A percentile compares a stretch with the other conserved stretches of the same genome.
phyloP scores from a whole-genome alignment of 805 yeast genomes.

The Teunomyces gatunensis region DNA sequence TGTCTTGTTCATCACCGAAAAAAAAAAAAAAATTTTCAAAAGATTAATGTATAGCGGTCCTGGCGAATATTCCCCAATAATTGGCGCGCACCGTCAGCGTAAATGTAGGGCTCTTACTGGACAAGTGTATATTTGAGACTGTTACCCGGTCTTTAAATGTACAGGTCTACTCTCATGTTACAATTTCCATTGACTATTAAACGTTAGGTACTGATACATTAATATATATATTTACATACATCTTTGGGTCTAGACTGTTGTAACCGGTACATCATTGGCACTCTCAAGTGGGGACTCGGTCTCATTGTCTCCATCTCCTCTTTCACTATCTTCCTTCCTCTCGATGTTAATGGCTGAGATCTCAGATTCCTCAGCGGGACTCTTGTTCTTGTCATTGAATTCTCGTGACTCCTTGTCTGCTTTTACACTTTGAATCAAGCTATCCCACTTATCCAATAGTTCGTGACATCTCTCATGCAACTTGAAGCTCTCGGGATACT shows the following conservation, averaged over 20 bases:
- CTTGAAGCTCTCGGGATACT: slow-evolving; percentile 42
- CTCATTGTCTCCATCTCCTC: neutral
- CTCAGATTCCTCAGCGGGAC: slow-evolving; percentile 10
- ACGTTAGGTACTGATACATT: neutral
- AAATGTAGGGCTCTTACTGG: slow-evolving; percentile 4
- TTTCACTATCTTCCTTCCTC: slow-evolving; percentile 8
- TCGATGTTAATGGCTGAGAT: slow-evolving; percentile 10
- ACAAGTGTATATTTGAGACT: slow-evolving; percentile 2
- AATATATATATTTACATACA: slow-evolving; percentile 2
- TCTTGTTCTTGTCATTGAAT: neutral
- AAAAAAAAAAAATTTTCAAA: slow-evolving; percentile 3
- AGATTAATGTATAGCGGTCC: neutral
- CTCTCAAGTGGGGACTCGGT: slow-evolving; percentile 2
- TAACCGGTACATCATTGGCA: slow-evolving; percentile 8
- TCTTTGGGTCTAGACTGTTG: slow-evolving; percentile 7
- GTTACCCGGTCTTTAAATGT: slow-evolving; percentile 4
- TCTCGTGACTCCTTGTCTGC: slow-evolving; percentile 21
- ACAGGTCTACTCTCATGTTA: neutral
- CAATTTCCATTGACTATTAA: neutral
- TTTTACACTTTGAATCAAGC: slow-evolving; percentile 33
- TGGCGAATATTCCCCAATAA: slow-evolving; percentile 1
- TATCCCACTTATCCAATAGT: slow-evolving; percentile 42
- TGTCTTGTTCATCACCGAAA: slow-evolving; percentile 7
- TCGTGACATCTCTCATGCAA: slow-evolving; percentile 45
- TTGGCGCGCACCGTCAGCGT: slow-evolving; percentile 2